A percentile compares a stretch with the other conserved stretches of the same genome.
These are phyloP conservation scores for Daldinia sp. DNA, from an alignment of 2,329 filamentous ascomycete species.

Conservation along the genomic window DNA sequence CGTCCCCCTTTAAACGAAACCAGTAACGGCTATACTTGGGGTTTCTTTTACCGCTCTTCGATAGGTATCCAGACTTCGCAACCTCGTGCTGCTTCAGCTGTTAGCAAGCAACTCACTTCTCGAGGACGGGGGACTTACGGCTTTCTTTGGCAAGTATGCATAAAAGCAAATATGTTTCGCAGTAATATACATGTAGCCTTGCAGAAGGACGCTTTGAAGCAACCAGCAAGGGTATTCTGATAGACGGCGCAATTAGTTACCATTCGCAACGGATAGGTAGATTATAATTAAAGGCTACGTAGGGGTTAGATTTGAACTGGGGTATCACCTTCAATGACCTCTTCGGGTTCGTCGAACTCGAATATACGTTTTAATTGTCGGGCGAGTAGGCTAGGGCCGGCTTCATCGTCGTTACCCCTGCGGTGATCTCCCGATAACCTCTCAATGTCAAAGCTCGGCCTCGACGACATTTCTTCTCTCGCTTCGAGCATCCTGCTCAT, in stretches of 20 bases:
- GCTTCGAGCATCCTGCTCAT: slow-evolving; percentile 83
- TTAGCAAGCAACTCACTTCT: slow-evolving; percentile 23
- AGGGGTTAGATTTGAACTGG: neutral
- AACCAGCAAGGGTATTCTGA: slow-evolving; percentile 92
- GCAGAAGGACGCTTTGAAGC: slow-evolving; percentile 87
- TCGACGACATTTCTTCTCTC: slow-evolving; percentile 67
- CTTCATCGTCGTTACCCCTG: slow-evolving; percentile 47
- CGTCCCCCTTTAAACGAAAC: slow-evolving; percentile 92
- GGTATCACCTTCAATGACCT: slow-evolving; percentile 76
- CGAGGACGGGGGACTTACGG: slow-evolving; percentile 59
- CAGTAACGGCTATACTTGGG: slow-evolving; percentile 90
- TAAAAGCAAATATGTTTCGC: slow-evolving; percentile 95
- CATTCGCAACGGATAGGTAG: neutral
- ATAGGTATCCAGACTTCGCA: slow-evolving; percentile 86
- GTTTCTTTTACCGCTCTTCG: slow-evolving; percentile 88
- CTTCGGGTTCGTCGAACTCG: slow-evolving; percentile 80
- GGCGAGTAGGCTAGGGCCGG: slow-evolving; percentile 67
- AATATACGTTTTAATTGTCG: slow-evolving; percentile 84
- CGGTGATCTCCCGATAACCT: slow-evolving; percentile 53
- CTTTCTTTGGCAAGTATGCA: slow-evolving; percentile 94
- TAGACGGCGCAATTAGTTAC: neutral
- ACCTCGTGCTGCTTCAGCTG: slow-evolving; percentile 65
- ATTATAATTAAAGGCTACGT: neutral
- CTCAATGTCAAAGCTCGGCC: slow-evolving; percentile 66
- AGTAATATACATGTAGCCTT: slow-evolving; percentile 97